Percentiles rank a stretch among this genome's conserved stretches.
phyloP scores from a whole-genome alignment of 1,284 basidiomycete species.

The Porodaedalea pini region DNA sequence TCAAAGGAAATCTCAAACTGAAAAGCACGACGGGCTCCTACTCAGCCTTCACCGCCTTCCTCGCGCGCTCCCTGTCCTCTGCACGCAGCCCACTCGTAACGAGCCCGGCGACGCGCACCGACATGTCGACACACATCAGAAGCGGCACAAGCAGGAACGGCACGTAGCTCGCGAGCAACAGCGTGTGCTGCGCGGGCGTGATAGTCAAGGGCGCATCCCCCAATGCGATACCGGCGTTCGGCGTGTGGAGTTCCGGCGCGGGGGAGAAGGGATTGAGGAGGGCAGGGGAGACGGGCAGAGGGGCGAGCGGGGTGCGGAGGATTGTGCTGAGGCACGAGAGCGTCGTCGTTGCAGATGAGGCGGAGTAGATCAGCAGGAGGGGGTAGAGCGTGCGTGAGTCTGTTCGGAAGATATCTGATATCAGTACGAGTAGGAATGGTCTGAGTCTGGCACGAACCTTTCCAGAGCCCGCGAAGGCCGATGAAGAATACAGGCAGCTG shows the following conservation, averaged over 20 bases:
- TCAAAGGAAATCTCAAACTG: no score
- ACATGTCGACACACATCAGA: slow-evolving; percentile 72
- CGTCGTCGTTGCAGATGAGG: slow-evolving; percentile 75
- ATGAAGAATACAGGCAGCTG: slow-evolving; percentile 76
- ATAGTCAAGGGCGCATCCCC: slow-evolving; percentile 24
- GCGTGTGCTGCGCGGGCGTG: slow-evolving; percentile 40
- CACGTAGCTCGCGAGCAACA: slow-evolving; percentile 70
- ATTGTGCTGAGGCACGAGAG: slow-evolving; percentile 66
- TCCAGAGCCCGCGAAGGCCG: slow-evolving; percentile 63
- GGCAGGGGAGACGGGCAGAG: slow-evolving; percentile 31
- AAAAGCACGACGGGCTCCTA: neutral
- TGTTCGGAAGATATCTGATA: slow-evolving; percentile 26
- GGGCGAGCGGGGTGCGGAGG: slow-evolving; percentile 42
- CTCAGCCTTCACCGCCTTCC: neutral
- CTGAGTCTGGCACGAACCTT: slow-evolving; percentile 40
- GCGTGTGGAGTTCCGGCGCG: neutral
- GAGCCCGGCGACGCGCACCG: slow-evolving; percentile 35
- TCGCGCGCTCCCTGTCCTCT: slow-evolving; percentile 21
- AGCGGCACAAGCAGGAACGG: slow-evolving; percentile 75
- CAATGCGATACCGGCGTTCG: neutral
- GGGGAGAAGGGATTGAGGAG: slow-evolving; percentile 4
- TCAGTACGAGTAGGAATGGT: neutral
- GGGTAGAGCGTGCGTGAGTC: slow-evolving; percentile 47
- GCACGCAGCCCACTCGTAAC: slow-evolving; percentile 24
- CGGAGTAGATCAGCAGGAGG: slow-evolving; percentile 68